Percentiles rank a stretch among this genome's conserved stretches.
Conservation (phyloP, 129 eudicot species). For the Pulicaria dysenterica region DNA sequence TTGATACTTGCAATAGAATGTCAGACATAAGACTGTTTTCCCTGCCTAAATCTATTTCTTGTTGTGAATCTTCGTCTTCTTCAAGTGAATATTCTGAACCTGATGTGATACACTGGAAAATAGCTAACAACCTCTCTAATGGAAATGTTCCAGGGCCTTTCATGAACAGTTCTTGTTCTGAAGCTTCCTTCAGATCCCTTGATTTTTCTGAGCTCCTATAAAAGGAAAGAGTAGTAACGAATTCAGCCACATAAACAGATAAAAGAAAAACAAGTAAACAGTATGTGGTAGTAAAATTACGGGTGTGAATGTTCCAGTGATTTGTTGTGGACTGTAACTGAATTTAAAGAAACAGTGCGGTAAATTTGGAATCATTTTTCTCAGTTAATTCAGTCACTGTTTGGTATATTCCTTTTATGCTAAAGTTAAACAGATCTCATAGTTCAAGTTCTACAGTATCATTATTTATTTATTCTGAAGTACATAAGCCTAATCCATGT, state of each 20-base stretch:
- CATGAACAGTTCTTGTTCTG: slow-evolving; percentile 65
- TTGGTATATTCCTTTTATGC: too few species aligned
- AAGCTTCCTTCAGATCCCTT: slow-evolving; percentile 66
- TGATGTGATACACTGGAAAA: slow-evolving; percentile 81
- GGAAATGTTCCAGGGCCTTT: slow-evolving; percentile 98
- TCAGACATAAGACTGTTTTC: slow-evolving; percentile 61
- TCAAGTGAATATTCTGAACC: slow-evolving; percentile 58
- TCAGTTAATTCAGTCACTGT: too few species aligned
- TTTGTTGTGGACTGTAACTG: too few species aligned
- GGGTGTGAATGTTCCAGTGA: too few species aligned
- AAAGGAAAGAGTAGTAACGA: background rate
- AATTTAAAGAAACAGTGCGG: too few species aligned
- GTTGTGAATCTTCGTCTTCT: slow-evolving; percentile 44
- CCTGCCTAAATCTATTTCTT: slow-evolving; percentile 30
- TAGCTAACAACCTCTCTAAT: slow-evolving; percentile 86
- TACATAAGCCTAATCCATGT: background rate
- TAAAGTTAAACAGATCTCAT: too few species aligned
- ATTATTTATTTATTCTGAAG: too few species aligned
- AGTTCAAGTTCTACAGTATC: too few species aligned
- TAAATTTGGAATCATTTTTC: too few species aligned
- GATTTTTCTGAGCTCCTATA: slow-evolving; percentile 75
- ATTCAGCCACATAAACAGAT: background rate
- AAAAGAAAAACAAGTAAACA: background rate
- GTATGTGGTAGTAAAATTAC: background rate
- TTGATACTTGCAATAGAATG: slow-evolving; percentile 84